These are phyloP conservation scores for Glaciozyma martinii DNA, from an alignment of 768 basidiomycete species.

Conservation along the genomic window DNA sequence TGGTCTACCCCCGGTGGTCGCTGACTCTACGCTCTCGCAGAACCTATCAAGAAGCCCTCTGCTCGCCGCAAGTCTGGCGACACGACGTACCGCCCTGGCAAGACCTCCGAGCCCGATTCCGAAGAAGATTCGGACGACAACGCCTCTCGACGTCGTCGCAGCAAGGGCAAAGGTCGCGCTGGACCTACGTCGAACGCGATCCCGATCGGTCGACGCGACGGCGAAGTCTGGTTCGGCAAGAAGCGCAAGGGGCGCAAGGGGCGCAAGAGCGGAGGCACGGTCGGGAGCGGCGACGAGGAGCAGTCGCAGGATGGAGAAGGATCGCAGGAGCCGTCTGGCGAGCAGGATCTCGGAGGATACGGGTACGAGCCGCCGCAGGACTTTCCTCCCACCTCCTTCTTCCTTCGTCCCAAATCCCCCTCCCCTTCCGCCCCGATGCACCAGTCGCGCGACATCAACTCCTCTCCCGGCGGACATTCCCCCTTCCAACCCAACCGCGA, in stretches of 20 bases:
- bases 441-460: neutral
- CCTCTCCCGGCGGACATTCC: neutral
- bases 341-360: slow-evolving; percentile 7
- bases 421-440: slow-evolving; percentile 2
- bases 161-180: slow-evolving; percentile 17
- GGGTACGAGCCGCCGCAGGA: slow-evolving; percentile 5
- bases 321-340: neutral
- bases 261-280: neutral
- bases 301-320: no score
- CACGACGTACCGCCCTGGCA: slow-evolving; percentile 12
- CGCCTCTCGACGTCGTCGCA: neutral
- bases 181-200: slow-evolving; percentile 1
- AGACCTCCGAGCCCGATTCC: neutral
- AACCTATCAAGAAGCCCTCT: neutral
- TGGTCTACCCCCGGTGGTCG: neutral
- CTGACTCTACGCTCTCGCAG: neutral
- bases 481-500: slow-evolving; percentile 5
- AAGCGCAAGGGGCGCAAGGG: slow-evolving; percentile 17
- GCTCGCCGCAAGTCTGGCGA: slow-evolving; percentile 2
- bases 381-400: slow-evolving; percentile 16
- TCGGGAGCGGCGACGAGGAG: slow-evolving; percentile 1
- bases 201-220: slow-evolving; percentile 19
- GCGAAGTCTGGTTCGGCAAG: slow-evolving; percentile 27
- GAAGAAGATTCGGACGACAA: slow-evolving; percentile 5
- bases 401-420: slow-evolving; percentile 25